Conservation (phyloP, 805 yeast genomes). For the Candida caryicola region DNA sequence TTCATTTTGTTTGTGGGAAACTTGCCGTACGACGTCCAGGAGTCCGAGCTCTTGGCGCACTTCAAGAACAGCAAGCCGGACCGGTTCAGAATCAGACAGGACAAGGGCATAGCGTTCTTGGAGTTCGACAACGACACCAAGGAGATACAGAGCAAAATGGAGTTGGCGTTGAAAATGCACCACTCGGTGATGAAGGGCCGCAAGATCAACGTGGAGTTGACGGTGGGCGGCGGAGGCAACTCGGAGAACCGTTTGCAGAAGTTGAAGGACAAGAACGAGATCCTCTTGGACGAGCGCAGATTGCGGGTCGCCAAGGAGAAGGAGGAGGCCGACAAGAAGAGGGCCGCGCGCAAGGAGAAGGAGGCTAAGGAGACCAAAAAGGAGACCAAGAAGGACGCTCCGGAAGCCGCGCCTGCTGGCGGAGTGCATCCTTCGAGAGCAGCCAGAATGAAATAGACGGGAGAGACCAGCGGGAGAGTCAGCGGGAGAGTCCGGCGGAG, state of each 20-base stretch:
- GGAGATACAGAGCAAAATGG: constrained; percentile 77
- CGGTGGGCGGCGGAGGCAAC: constrained; percentile 98
- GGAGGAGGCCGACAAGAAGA: constrained; percentile 34
- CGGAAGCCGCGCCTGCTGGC: constrained; percentile 16
- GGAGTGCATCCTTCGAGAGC: constrained; percentile 70
- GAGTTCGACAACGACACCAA: constrained; percentile 64
- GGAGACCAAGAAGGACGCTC: background rate
- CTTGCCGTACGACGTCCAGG: constrained; percentile 69
- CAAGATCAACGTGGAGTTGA: constrained; percentile 90
- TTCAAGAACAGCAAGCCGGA: constrained; percentile 75
- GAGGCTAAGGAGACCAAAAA: background rate
- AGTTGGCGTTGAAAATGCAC: constrained; percentile 79
- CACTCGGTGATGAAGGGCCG: constrained; percentile 67
- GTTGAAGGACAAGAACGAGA: constrained; percentile 74
- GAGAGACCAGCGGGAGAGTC: too few relatives aligned
- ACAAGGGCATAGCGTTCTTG: constrained; percentile 88
- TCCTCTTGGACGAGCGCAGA: constrained; percentile 66
- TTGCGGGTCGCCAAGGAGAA: constrained; percentile 52
- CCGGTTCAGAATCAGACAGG: constrained; percentile 71
- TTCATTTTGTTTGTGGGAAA: constrained; percentile 89
- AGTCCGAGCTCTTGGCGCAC: constrained; percentile 62
- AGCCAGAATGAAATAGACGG: constrained; percentile 36
- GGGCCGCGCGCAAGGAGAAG: constrained; percentile 13
- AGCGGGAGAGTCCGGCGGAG: too few relatives aligned
- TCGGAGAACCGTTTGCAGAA: constrained; percentile 63